phyloP scores from a whole-genome alignment of 495 filamentous ascomycete genomes.

The Neurospora sp. region DNA sequence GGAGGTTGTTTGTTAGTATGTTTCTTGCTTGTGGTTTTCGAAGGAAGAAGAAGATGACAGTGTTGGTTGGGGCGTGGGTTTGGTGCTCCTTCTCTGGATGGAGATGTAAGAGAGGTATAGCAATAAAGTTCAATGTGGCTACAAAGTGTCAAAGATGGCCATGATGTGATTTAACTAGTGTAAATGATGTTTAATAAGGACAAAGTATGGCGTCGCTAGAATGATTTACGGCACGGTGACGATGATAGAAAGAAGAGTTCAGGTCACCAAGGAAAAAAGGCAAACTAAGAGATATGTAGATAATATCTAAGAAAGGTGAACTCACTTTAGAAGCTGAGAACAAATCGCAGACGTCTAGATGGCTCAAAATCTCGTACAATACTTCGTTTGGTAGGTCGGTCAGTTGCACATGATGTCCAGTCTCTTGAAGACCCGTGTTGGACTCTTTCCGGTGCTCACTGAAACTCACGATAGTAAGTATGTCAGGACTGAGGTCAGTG shows the following conservation, averaged over 20 bases:
- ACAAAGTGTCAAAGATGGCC: not conserved
- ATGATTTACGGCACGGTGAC: not conserved
- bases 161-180: not conserved
- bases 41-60: not conserved
- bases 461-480: not conserved
- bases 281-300: not conserved
- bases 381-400: constrained; percentile 44
- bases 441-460: not conserved
- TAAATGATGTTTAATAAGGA: not conserved
- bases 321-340: constrained; percentile 44
- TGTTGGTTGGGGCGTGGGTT: not conserved
- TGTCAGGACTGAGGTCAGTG: not conserved
- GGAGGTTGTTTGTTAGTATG: constrained; percentile 3
- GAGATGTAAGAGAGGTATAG: not conserved
- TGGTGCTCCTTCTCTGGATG: too few relatives aligned
- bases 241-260: constrained; percentile 8
- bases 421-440: not conserved
- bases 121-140: not conserved
- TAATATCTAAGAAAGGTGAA: constrained; percentile 7
- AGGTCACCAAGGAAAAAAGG: not conserved
- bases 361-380: constrained; percentile 41
- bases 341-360: constrained; percentile 49
- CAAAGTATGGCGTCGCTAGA: not conserved
- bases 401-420: constrained; percentile 3
- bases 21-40: not conserved